Percentiles rank a stretch among this genome's conserved stretches.
phyloP scores from a whole-genome alignment of 805 yeast species.

The Candida krabiensis region DNA sequence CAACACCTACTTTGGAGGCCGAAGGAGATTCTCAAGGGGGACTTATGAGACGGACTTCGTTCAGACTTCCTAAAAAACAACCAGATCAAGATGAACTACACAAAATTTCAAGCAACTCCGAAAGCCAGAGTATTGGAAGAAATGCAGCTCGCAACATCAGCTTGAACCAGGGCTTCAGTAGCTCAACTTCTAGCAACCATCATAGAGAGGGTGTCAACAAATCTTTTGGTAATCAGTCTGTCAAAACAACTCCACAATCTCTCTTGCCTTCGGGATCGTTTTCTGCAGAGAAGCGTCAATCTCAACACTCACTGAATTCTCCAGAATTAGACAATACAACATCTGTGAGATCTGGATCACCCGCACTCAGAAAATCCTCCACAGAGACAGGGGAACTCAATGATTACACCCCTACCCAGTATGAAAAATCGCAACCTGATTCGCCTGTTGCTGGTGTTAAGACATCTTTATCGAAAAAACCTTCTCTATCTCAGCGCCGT shows the following conservation, averaged over 20 bases:
- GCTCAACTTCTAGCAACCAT: background rate
- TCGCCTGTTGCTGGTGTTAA: slow-evolving; percentile 5
- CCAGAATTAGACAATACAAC: slow-evolving; percentile 32
- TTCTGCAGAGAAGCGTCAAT: slow-evolving; percentile 1
- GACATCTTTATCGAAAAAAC: slow-evolving; percentile 31
- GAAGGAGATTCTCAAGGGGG: slow-evolving; percentile 10
- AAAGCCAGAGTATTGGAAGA: slow-evolving; percentile 4
- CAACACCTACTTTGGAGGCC: slow-evolving; percentile 18
- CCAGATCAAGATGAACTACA: slow-evolving; percentile 33
- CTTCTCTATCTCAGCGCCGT: slow-evolving; percentile 53
- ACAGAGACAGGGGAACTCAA: background rate
- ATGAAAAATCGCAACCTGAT: background rate
- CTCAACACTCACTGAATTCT: slow-evolving; percentile 19
- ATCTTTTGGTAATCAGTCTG: background rate
- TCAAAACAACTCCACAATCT: background rate
- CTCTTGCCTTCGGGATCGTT: background rate
- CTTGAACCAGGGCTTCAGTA: background rate
- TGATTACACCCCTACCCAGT: no score
- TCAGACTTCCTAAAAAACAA: slow-evolving; percentile 22
- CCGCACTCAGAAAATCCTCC: slow-evolving; percentile 27
- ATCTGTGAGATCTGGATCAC: no score
- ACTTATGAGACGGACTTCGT: slow-evolving; percentile 26
- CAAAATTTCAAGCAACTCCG: slow-evolving; percentile 41
- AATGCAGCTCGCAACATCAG: slow-evolving; percentile 21
- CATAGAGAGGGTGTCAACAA: background rate